Evolutionary conservation across 441 rosid species (phyloP), one percentile per base, ranked within the genome.

Genomic region (Omphalea diandra): DNA sequence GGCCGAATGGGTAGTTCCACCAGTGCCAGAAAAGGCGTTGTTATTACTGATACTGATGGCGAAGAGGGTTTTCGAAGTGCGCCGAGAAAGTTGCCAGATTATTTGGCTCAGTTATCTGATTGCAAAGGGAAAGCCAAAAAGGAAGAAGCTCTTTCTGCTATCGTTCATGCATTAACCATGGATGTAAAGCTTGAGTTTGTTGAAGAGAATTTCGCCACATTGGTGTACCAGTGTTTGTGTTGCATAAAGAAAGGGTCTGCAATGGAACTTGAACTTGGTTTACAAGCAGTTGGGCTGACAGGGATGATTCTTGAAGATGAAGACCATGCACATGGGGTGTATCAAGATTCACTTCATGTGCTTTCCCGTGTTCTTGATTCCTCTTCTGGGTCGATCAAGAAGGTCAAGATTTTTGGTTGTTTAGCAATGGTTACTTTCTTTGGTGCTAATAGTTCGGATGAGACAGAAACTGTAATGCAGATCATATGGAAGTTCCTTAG

Each of bases 401-500:
- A 38, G 33, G 62, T 47, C 18, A 38, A 74, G 52, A 70, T 67
- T 36, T 26, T 69, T 17, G 31, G 53, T 2, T 63, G 38, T 8
- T 29, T 75, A 38, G 63, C 65, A 10, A 17, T 64, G 15, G 61
- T 59, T 46, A 33, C 62, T 24, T 49, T 64, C 26, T 65, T 65
- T 15, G 63, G 74, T 10, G 56, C 47, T 27, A 41, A 38, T 1
- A 31, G 65, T 5, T 26, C 53, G 0, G 49, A 40, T 1, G 70
- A 69, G 46, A 65, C 62, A 2, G 67, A 70, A 43, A 2, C 33
- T 40, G 43, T 31, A 2, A 64, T 69, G 74, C 17, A 49, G 31
- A 47, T 75, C 27, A 47, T 69, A 10, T 74, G 77, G 73, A 49
- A 63, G 26, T 27, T 68, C 15, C 22, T 74, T 69, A 31, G n/a